Conservation (phyloP, 306 rosid species). For the Lagenaria siceraria region DNA sequence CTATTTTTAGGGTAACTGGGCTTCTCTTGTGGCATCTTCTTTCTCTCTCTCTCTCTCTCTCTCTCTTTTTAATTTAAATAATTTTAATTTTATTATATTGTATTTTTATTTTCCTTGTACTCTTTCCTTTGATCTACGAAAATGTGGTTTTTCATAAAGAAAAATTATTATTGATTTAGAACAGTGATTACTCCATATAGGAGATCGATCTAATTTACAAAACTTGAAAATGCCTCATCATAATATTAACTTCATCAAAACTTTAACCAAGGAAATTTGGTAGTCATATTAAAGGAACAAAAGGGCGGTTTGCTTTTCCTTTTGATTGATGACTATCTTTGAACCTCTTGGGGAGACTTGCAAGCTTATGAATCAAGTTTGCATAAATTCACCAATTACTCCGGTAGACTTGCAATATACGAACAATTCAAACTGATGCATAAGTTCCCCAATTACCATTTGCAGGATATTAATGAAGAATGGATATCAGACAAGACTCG, state of each 20-base stretch:
- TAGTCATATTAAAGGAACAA: background rate
- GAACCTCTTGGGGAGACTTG: background rate
- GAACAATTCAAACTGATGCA: background rate
- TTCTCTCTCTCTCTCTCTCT: too few relatives aligned
- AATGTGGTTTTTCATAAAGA: background rate
- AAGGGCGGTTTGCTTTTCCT: background rate
- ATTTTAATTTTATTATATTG: too few relatives aligned
- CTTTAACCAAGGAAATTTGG: background rate
- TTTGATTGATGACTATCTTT: background rate
- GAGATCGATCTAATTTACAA: background rate
- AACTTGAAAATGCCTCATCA: background rate
- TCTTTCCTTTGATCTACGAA: background rate
- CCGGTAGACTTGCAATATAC: background rate
- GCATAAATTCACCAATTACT: background rate
- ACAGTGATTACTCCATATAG: background rate
- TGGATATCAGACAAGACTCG: slow-evolving; percentile 99
- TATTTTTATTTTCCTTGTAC: too few relatives aligned
- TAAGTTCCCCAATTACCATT: background rate
- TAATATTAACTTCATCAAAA: background rate
- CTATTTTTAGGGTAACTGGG: too few relatives aligned
- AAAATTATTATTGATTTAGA: background rate
- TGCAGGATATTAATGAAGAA: slow-evolving; percentile 94
- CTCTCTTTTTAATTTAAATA: too few relatives aligned
- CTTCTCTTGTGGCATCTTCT: too few relatives aligned
- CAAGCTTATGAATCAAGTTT: background rate